Base-by-base conservation (phyloP, 1,139 yeast species). In the Yamadazyma blattariae region DNA sequence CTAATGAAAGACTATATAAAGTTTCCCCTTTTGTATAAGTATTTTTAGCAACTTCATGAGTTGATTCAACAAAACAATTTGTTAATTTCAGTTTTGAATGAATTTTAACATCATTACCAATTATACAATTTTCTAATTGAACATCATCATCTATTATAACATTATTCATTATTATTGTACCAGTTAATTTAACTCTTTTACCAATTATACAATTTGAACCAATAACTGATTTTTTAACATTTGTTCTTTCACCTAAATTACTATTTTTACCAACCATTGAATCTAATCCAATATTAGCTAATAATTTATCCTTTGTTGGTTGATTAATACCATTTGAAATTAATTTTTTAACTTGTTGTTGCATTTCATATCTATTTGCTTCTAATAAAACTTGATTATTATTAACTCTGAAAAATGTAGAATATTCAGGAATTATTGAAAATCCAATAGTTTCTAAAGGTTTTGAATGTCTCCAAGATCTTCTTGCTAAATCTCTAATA, bases 231-330 rank as follows among this genome's bases (percentile, higher is more conserved):
- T 71, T 55, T 63, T 94, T 94, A 37, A 94, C 87, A 54, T 83
- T 87, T 14, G 96, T 84, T 50, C 79, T 79, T 50, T 85, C 95
- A 22, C 85, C 88, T 34, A 88, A 59, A 2, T 56, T 56, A 13
- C 88, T 74, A 29, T 64, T 62, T 5, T 64, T 64, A 11, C 89
- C 95, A 4, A 87, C 78, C 32, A 82, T 61, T 1, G 96, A 87
- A 57, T 94, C 98, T 11, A 82, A 79, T 36, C 98, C 97, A 25
- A 92, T 78, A 17, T 85, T 82, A 1, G 96, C 90, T 9, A 77
- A 74, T n/a, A 71, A 64, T 46, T 82, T 81, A 24, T 74, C 80
- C 50, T 70, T 72, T 14, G 68, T 60, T 8, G 37, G 39, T 12
- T 34, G 37, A 1, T 25, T 15, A 9, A n/a, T 16, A 10, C 32